These are phyloP conservation scores for Hemisphaericaspora subhashii DNA, from an alignment of 1,139 yeast genomes.

Conservation along the genomic window DNA sequence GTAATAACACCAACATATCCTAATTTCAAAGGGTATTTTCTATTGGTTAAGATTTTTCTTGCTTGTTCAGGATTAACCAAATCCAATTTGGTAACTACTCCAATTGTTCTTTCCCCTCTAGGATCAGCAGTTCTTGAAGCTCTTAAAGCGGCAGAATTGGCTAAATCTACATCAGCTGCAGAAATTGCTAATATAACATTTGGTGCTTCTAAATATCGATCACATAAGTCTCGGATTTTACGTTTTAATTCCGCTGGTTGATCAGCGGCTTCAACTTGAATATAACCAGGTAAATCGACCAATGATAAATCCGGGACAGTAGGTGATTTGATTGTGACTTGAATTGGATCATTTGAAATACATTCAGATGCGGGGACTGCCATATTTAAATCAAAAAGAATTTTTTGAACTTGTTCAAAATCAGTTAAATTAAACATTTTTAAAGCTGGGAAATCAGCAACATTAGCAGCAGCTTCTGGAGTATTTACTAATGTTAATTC, in stretches of 20 bases:
- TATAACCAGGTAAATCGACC: constrained; percentile 96
- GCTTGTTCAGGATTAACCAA: constrained; percentile 80
- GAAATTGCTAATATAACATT: constrained; percentile 94
- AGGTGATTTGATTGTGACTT: constrained; percentile 86
- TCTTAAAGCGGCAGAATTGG: constrained; percentile 89
- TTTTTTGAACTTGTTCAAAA: constrained; percentile 82
- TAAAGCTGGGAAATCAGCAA: constrained; percentile 92
- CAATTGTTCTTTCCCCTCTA: constrained; percentile 90
- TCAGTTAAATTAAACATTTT: constrained; percentile 80
- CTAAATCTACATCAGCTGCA: constrained; percentile 97
- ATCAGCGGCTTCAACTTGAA: constrained; percentile 94
- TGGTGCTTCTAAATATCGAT: constrained; percentile 83
- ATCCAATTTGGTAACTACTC: constrained; percentile 92
- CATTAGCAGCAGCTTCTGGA: constrained; percentile 77
- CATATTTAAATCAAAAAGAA: constrained; percentile 82
- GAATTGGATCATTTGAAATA: constrained; percentile 88
- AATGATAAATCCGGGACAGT: constrained; percentile 90
- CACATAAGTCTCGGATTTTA: constrained; percentile 78
- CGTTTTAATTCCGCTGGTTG: constrained; percentile 84
- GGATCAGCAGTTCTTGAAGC: constrained; percentile 96
- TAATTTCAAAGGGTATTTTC: constrained; percentile 85
- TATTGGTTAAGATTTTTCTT: constrained; percentile 64
- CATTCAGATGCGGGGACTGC: constrained; percentile 88
- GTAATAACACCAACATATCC: constrained; percentile 98
- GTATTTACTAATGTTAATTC: constrained; percentile 89